Base-by-base conservation (phyloP, 2,329 filamentous ascomycete species). In the Penicillium sp. region DNA sequence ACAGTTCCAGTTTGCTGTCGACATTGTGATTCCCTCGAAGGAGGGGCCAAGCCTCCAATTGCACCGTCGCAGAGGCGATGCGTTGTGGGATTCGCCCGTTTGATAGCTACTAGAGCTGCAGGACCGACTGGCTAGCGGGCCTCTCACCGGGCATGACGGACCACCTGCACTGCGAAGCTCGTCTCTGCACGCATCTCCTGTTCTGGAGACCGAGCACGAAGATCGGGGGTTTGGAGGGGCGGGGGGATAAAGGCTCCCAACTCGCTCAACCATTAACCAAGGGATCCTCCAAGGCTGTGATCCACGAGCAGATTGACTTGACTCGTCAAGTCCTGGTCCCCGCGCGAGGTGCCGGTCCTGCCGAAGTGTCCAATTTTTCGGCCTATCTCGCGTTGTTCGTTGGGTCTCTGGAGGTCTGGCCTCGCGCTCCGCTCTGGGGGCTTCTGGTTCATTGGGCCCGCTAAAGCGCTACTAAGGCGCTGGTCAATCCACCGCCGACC, bases 41-140 rank as follows among this genome's bases (percentile, higher is more conserved):
- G 19, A 13, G 7, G 17, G 26, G 20, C 26, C 30, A 36, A 36
- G 25, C 29, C 41, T n/a, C n/a, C 40, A 40, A 40, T 43, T 14
- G 21, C 20, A 11, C 34, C 23, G 26, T 33, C 33, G 41, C 25
- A 31, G 15, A 10, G 18, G 27, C 29, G 30, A 33, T 37, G 15
- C 30, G 34, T 32, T 6, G 30, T 47, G 40, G 41, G 30, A 41
- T 41, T 44, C 36, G 34, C 18, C 26, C 28, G 36, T 38, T 41
- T 34, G 36, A 43, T 36, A 43, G 29, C 36, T 43, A 16, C 32
- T 30, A 23, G 7, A 26, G 18, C 25, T 37, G 33, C 40, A 43
- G 33, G 27, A 13, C 13, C 20, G 16, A 18, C 31, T 30, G 31
- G 15, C 25, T 16, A 20, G 27, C 16, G 10, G 28, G 26, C 19